These are phyloP conservation scores for Cercospora beticola DNA, from an alignment of 2,329 filamentous ascomycete genomes.

Conservation along the genomic window DNA sequence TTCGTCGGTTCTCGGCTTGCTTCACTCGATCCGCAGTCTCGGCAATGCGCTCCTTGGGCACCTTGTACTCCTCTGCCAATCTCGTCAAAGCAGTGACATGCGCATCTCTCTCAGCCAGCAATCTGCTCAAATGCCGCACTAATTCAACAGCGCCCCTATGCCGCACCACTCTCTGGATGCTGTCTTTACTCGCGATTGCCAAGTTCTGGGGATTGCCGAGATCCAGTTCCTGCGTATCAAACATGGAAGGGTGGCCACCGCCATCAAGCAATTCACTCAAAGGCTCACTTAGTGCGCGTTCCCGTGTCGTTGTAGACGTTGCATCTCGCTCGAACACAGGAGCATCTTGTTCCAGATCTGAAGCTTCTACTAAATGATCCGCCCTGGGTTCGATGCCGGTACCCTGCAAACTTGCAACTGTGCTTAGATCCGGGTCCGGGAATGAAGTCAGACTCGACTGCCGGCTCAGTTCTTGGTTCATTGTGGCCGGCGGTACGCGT, in stretches of 20 bases:
- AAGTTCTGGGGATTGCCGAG: constrained; percentile 31
- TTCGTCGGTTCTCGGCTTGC: constrained; percentile 32
- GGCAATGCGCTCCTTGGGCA: constrained; percentile 31
- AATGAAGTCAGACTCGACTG: constrained; percentile 33
- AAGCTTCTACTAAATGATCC: constrained; percentile 10
- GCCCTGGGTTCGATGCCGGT: constrained; percentile 12
- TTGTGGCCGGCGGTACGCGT: neutral
- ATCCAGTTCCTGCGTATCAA: constrained; percentile 30
- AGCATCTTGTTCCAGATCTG: constrained; percentile 7
- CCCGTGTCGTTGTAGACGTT: constrained; percentile 3
- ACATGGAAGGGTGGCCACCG: constrained; percentile 33
- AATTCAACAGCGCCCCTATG: constrained; percentile 35
- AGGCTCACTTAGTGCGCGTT: constrained; percentile 14
- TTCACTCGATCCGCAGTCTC: constrained; percentile 32
- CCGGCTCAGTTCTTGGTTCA: constrained; percentile 22
- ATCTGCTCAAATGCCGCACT: constrained; percentile 31
- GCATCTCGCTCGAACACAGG: neutral
- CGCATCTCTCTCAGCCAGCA: constrained; percentile 37
- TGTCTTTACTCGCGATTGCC: constrained; percentile 27
- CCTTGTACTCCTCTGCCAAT: constrained; percentile 36
- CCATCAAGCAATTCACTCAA: constrained; percentile 34
- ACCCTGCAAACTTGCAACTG: constrained; percentile 20
- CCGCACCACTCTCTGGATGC: constrained; percentile 32
- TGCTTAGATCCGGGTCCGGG: constrained; percentile 32
- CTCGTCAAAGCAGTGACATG: constrained; percentile 38